Evolutionary conservation across 2,329 filamentous ascomycete genomes (phyloP).

Genomic region (Fusarium tuaranense): DNA sequence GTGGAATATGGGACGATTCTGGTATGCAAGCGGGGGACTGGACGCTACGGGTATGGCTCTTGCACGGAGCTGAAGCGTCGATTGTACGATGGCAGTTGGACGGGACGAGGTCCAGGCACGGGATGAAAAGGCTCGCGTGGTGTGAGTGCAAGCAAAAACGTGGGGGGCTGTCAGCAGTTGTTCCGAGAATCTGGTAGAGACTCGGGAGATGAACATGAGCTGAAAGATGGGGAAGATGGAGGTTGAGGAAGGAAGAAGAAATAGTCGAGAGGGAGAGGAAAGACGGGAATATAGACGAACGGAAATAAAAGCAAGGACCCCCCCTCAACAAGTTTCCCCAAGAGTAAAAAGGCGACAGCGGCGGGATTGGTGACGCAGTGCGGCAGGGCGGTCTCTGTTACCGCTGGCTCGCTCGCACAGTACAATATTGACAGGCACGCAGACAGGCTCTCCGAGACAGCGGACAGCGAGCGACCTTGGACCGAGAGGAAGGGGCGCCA

Average conservation of each 20-base stretch:
- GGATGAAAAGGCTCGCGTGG: slow-evolving; percentile 14
- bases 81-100: slow-evolving; percentile 11
- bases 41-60: slow-evolving; percentile 9
- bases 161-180: slow-evolving; percentile 24
- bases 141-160: slow-evolving; percentile 7
- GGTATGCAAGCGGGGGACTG: slow-evolving; percentile 6
- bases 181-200: slow-evolving; percentile 29
- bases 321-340: slow-evolving; percentile 1
- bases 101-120: slow-evolving; percentile 12
- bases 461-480: slow-evolving; percentile 1
- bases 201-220: slow-evolving; percentile 37
- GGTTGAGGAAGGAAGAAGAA: slow-evolving; percentile 4
- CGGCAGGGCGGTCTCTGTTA: slow-evolving; percentile 1
- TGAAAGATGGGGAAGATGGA: slow-evolving; percentile 15
- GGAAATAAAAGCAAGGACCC: slow-evolving; percentile 20
- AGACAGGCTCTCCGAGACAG: neutral
- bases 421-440: slow-evolving; percentile 1
- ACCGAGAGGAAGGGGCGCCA: slow-evolving; percentile 16
- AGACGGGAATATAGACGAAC: slow-evolving; percentile 21
- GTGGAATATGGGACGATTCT: slow-evolving; percentile 14
- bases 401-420: slow-evolving; percentile 16
- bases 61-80: slow-evolving; percentile 12
- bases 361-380: slow-evolving; percentile 18
- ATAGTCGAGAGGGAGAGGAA: slow-evolving; percentile 1
- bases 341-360: slow-evolving; percentile 1